A percentile compares a stretch with the other conserved stretches of the same genome.
Evolutionary conservation across 345 rosid species (phyloP).

Genomic region (Eucalyptus regnans): DNA sequence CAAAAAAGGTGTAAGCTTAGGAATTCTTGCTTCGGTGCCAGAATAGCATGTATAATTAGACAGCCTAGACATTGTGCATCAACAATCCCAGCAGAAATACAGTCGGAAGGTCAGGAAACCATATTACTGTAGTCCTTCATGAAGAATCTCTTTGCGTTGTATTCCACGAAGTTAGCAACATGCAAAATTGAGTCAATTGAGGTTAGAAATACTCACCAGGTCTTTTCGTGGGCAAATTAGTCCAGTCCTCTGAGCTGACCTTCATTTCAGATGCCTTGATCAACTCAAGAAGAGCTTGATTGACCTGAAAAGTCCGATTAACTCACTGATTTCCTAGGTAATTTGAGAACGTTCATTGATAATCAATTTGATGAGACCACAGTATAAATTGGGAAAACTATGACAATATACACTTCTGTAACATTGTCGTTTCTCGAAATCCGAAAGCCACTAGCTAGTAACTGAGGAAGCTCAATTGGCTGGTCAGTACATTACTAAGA

Average conservation of each 20-base stretch:
- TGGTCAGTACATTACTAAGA: not conserved
- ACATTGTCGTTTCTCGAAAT: not conserved
- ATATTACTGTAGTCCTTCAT: not conserved
- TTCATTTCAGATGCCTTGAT: conserved; percentile 48
- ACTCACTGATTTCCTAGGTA: not conserved
- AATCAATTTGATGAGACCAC: not conserved
- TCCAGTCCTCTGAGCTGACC: conserved; percentile 59
- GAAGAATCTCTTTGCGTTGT: not conserved
- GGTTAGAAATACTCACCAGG: conserved; percentile 27
- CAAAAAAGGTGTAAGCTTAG: not conserved
- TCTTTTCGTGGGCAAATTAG: not conserved
- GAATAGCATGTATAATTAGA: not conserved
- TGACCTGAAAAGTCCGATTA: conserved; percentile 48
- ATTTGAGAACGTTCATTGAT: not conserved
- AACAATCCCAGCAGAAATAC: not conserved
- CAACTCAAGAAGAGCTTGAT: conserved; percentile 69
- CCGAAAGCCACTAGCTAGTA: not conserved
- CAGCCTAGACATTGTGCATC: not conserved
- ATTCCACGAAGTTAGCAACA: not conserved
- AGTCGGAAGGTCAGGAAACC: not conserved
- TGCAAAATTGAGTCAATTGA: not conserved
- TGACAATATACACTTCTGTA: not conserved
- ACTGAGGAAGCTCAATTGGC: not conserved
- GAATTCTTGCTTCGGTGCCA: not conserved
- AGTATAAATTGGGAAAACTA: not conserved